These are phyloP conservation scores for Podochytrium sp. DNA, from an alignment of 192 early-diverging fungal species.

Conservation along the genomic window DNA sequence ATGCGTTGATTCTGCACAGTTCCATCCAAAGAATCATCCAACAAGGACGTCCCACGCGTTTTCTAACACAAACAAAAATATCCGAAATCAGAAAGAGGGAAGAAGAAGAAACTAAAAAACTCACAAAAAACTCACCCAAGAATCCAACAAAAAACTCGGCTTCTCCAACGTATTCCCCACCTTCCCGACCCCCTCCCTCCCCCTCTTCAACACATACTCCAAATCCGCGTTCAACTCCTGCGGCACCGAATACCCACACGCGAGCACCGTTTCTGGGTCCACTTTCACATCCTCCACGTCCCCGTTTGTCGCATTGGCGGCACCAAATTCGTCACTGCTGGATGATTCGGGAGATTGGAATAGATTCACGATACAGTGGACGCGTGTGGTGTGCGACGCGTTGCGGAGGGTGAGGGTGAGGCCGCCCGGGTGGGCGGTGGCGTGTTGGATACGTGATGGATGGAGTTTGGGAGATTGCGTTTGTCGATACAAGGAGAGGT, in stretches of 20 bases:
- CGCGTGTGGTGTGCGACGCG: not conserved
- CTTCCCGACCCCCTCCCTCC: not conserved
- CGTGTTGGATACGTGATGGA: not conserved
- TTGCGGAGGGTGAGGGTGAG: not conserved
- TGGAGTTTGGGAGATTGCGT: not conserved
- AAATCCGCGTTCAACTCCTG: conserved; percentile 20
- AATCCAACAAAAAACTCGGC: conserved; percentile 8
- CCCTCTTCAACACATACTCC: conserved; percentile 25
- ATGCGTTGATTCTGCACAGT: not conserved
- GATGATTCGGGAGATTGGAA: not conserved
- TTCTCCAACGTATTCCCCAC: conserved; percentile 21
- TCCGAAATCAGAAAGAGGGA: not conserved
- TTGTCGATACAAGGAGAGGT: not conserved
- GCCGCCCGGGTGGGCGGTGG: not conserved
- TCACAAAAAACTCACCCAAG: conserved; percentile 19
- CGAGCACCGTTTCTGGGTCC: not conserved
- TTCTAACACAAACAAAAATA: not conserved
- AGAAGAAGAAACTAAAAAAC: not conserved
- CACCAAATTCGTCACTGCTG: not conserved
- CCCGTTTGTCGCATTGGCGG: not conserved
- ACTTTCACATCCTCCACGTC: not conserved
- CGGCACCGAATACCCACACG: conserved; percentile 4
- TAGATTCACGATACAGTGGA: conserved; percentile 20
- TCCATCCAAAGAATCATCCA: conserved; percentile 2
- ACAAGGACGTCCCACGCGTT: not conserved